These are phyloP conservation scores for Usnea hakonensis DNA, from an alignment of 495 filamentous ascomycete genomes.

Conservation along the genomic window DNA sequence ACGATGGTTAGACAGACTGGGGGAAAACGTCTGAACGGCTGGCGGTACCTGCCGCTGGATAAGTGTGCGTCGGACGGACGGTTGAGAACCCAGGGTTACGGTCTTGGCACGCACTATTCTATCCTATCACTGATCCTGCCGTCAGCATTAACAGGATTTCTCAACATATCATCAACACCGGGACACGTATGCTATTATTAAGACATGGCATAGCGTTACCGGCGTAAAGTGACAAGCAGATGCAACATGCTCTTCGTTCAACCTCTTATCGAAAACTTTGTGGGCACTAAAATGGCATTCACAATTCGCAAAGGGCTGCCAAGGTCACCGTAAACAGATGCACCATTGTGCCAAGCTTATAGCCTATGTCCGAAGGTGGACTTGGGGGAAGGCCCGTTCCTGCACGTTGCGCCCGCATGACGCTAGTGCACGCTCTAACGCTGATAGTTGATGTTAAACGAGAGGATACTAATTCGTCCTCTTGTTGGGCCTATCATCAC, in stretches of 20 bases:
- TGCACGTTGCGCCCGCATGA: constrained; percentile 4
- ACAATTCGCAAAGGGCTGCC: not conserved
- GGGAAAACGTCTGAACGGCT: not conserved
- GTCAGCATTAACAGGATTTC: not conserved
- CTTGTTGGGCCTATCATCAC: not conserved
- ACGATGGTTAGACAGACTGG: not conserved
- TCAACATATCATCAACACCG: not conserved
- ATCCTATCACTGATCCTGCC: not conserved
- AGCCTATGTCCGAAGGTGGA: not conserved
- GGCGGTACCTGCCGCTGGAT: not conserved
- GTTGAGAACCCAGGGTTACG: not conserved
- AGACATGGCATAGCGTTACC: not conserved
- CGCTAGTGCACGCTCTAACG: not conserved
- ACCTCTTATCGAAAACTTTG: not conserved
- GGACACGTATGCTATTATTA: not conserved
- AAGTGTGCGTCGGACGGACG: constrained; percentile 1
- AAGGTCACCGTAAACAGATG: not conserved
- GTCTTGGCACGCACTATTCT: not conserved
- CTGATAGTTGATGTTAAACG: not conserved
- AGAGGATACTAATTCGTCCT: not conserved
- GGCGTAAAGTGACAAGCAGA: not conserved
- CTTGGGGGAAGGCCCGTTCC: constrained; percentile 3
- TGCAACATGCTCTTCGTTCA: not conserved
- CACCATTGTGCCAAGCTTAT: not conserved
- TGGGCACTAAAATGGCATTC: not conserved